These are phyloP conservation scores for Elaeis guineensis DNA, from an alignment of 176 grass and related monocot species.

Conservation along the genomic window DNA sequence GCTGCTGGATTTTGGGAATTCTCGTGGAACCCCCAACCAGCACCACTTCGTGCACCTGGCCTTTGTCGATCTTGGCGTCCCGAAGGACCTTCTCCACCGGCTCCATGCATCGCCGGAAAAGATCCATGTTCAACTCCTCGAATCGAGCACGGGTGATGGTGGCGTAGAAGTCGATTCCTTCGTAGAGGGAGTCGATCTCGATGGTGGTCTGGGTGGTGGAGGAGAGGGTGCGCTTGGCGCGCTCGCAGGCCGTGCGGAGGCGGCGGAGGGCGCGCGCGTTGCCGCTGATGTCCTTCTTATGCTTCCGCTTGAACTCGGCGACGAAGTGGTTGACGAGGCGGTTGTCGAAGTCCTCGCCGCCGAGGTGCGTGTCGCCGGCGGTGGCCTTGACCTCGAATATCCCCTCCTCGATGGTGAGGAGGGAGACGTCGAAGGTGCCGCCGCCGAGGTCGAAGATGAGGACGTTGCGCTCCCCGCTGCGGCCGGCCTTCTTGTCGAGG, in stretches of 20 bases:
- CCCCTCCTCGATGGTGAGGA: conserved; percentile 23
- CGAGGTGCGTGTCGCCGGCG: conserved; percentile 15
- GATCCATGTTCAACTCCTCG: conserved; percentile 17
- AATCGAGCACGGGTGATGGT: conserved; percentile 16
- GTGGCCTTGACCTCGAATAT: conserved; percentile 27
- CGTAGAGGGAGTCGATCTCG: conserved; percentile 9
- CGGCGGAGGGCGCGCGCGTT: conserved; percentile 19
- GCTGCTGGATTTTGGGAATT: conserved; percentile 15
- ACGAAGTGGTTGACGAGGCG: conserved; percentile 23
- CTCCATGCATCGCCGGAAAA: conserved; percentile 20
- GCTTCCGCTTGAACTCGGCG: conserved; percentile 8
- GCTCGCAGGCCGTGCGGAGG: conserved; percentile 17
- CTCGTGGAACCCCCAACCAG: conserved; percentile 19
- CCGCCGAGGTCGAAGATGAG: conserved; percentile 25
- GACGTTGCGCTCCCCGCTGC: conserved; percentile 16
- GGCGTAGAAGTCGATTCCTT: conserved; percentile 18
- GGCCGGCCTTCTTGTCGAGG: conserved; percentile 17
- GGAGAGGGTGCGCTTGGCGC: conserved; percentile 15
- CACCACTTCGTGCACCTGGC: conserved; percentile 18
- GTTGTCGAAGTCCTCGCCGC: conserved; percentile 25
- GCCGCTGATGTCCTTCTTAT: conserved; percentile 23
- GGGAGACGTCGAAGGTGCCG: conserved; percentile 24
- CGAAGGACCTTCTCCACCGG: conserved; percentile 16
- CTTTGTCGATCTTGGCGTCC: conserved; percentile 20
- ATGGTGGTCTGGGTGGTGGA: conserved; percentile 20